These are phyloP conservation scores for Papilionanthe hybrid DNA, from an alignment of 116 monocot species.

Conservation along the genomic window DNA sequence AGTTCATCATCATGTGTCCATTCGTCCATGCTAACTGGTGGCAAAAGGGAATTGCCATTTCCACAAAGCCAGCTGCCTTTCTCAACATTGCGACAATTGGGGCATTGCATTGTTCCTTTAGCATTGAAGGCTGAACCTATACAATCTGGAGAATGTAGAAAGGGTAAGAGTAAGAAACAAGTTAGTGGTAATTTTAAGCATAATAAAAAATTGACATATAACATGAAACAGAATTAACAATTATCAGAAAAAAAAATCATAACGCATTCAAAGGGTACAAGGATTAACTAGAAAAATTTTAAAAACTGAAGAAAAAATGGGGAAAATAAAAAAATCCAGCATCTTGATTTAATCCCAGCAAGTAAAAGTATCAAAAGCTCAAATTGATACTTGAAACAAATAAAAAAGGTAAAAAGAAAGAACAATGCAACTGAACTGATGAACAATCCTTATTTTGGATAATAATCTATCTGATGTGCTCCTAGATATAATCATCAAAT, in stretches of 20 bases:
- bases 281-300: not conserved
- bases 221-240: not conserved
- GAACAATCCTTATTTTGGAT: not conserved
- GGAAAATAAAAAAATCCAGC: not conserved
- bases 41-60: conserved; percentile 40
- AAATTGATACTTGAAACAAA: not conserved
- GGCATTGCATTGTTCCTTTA: conserved; percentile 92
- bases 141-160: conserved; percentile 59
- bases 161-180: conserved; percentile 4
- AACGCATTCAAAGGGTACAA: not conserved
- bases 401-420: not conserved
- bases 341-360: not conserved
- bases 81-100: conserved; percentile 87
- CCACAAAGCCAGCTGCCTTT: conserved; percentile 87
- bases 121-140: conserved; percentile 98
- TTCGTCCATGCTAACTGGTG: conserved; percentile 55
- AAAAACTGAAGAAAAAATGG: not conserved
- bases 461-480: not conserved
- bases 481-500: not conserved
- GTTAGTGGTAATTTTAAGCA: not conserved
- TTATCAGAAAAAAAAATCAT: not conserved
- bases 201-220: not conserved
- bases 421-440: not conserved
- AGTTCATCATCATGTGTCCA: conserved; percentile 76
- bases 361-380: not conserved